These are phyloP conservation scores for Rickenella mellea DNA, from an alignment of 768 basidiomycete genomes.

Conservation along the genomic window DNA sequence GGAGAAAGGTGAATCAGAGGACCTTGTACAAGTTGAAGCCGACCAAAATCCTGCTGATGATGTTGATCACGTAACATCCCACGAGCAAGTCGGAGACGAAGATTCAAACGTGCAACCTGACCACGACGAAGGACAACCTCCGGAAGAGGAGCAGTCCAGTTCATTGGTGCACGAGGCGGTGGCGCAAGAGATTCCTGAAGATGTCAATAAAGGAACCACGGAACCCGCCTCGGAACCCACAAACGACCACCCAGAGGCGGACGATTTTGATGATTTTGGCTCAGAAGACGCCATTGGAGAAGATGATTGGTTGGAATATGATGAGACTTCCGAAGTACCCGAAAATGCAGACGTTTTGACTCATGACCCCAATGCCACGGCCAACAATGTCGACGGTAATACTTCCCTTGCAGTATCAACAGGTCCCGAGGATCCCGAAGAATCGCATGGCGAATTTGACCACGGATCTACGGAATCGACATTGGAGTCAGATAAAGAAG, in stretches of 20 bases:
- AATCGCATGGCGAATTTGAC: background rate
- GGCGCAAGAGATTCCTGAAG: slow-evolving; percentile 21
- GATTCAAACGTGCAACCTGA: slow-evolving; percentile 6
- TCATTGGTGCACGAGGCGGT: too few species aligned
- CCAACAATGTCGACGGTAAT: slow-evolving; percentile 5
- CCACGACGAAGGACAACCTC: slow-evolving; percentile 21
- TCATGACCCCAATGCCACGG: slow-evolving; percentile 9
- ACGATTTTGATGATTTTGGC: background rate
- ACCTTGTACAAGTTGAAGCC: slow-evolving; percentile 1
- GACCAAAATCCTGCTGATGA: slow-evolving; percentile 18
- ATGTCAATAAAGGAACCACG: too few species aligned
- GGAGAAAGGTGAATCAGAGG: slow-evolving; percentile 3
- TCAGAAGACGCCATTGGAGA: background rate
- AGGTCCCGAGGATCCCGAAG: background rate
- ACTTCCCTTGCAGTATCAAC: background rate
- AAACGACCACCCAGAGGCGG: background rate
- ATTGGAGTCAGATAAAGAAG: slow-evolving; percentile 6
- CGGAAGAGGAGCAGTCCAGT: slow-evolving; percentile 22
- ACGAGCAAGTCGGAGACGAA: slow-evolving; percentile 15
- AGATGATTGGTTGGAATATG: slow-evolving; percentile 11
- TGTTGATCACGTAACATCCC: slow-evolving; percentile 20
- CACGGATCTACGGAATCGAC: slow-evolving; percentile 3
- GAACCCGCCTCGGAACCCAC: too few species aligned
- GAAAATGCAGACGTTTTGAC: slow-evolving; percentile 12
- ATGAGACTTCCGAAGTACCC: slow-evolving; percentile 12